phyloP scores from a whole-genome alignment of 139 green algal species.

The Chlorella sorokiniana region DNA sequence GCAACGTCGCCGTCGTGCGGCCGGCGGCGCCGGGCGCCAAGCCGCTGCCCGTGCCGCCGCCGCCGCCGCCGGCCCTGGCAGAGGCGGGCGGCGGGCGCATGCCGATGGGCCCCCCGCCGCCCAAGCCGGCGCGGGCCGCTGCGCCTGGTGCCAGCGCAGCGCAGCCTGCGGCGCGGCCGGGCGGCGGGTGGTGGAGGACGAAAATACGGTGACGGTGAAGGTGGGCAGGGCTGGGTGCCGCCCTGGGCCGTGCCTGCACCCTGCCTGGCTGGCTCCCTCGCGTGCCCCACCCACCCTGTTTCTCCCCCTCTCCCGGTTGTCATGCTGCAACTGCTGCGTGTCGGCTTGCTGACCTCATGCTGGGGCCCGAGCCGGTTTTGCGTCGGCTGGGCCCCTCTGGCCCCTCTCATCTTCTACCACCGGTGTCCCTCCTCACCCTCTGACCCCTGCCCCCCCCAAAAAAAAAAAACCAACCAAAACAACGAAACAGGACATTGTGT shows the following conservation, averaged over 20 bases:
- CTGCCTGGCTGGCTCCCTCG: too few species aligned
- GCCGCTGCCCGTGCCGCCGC: conserved; percentile 38
- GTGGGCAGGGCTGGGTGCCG: too few species aligned
- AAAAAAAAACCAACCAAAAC: too few species aligned
- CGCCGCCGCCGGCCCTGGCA: conserved; percentile 24
- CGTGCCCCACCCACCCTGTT: too few species aligned
- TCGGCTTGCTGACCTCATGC: too few species aligned
- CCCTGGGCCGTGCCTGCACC: too few species aligned
- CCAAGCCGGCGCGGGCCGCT: conserved; percentile 2
- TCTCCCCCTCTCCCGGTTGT: too few species aligned
- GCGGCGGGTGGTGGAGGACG: conserved; percentile 71
- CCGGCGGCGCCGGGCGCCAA: background rate
- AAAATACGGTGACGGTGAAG: conserved; percentile 82
- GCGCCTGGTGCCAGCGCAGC: background rate
- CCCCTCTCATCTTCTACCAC: background rate
- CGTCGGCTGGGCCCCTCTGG: too few species aligned
- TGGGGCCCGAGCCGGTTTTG: too few species aligned
- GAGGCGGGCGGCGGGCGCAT: background rate
- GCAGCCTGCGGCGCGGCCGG: conserved; percentile 2
- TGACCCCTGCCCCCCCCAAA: background rate
- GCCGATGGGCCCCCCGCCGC: conserved; percentile 31
- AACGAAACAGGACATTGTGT: conserved; percentile 64
- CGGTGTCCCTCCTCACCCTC: too few species aligned
- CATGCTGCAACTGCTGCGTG: too few species aligned
- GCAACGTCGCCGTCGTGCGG: conserved; percentile 21